Percentiles rank a stretch among this genome's conserved stretches.
phyloP scores from a whole-genome alignment of 805 yeast genomes.

The Yarrowia bubula region DNA sequence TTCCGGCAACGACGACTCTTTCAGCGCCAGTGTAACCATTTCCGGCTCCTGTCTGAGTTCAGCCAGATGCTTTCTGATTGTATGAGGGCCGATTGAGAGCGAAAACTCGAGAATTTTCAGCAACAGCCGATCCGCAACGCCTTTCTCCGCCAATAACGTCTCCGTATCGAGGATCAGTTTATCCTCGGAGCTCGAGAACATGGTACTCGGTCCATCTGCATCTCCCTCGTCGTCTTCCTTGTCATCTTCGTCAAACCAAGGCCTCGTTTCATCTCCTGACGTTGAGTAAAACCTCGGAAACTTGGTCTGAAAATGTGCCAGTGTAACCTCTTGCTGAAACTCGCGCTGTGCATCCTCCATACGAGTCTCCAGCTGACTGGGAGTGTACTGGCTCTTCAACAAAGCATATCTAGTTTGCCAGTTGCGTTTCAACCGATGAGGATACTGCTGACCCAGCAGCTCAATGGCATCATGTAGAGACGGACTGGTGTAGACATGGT shows the following conservation, averaged over 20 bases:
- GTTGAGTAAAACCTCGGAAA: conserved; percentile 10
- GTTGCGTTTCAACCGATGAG: neutral
- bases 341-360: neutral
- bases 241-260: conserved; percentile 16
- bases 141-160: neutral
- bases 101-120: conserved; percentile 10
- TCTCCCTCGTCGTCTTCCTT: conserved; percentile 23
- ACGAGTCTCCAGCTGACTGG: neutral
- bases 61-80: conserved; percentile 8
- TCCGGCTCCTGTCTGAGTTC: conserved; percentile 7
- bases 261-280: neutral
- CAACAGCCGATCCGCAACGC: neutral
- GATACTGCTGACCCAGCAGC: neutral
- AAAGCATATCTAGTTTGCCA: conserved; percentile 9
- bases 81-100: neutral
- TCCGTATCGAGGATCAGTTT: conserved; percentile 5
- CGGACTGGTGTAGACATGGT: neutral
- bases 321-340: neutral
- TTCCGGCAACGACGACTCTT: neutral
- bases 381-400: neutral
- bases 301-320: neutral
- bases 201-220: conserved; percentile 5
- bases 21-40: conserved; percentile 18
- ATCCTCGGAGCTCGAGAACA: conserved; percentile 9
- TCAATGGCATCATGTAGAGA: conserved; percentile 25